Evolutionary conservation across 2,329 filamentous ascomycete genomes (phyloP).

Genomic region (Dothideomycetes sp.): DNA sequence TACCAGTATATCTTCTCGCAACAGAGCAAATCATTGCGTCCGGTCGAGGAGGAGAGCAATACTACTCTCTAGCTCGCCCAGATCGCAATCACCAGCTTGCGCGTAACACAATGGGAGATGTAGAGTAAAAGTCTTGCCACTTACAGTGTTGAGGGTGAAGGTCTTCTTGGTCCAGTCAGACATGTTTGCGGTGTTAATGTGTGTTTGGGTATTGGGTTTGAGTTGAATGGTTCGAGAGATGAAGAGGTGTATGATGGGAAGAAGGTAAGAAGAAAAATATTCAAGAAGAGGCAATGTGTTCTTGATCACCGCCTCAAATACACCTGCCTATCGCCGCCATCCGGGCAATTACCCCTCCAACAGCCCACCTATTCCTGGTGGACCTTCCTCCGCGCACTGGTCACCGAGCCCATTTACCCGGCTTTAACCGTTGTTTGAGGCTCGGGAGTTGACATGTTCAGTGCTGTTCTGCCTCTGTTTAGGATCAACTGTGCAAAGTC

Average conservation of each 20-base stretch:
- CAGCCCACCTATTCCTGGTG: not conserved
- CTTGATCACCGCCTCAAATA: not conserved
- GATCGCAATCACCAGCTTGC: not conserved
- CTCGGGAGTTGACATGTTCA: no score
- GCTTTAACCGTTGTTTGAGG: not conserved
- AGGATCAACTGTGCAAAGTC: no score
- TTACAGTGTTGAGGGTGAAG: slow-evolving; percentile 45
- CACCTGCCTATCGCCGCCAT: not conserved
- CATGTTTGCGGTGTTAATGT: slow-evolving; percentile 11
- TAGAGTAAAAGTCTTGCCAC: slow-evolving; percentile 3
- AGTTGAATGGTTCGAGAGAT: slow-evolving; percentile 12
- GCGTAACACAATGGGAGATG: not conserved
- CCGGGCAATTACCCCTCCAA: not conserved
- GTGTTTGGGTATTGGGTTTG: not conserved
- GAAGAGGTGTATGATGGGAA: not conserved
- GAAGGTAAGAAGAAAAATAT: not conserved
- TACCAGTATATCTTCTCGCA: no score
- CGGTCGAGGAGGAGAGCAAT: no score
- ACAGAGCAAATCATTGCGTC: no score
- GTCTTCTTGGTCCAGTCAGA: slow-evolving; percentile 26
- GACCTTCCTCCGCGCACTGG: not conserved
- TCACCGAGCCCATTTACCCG: not conserved
- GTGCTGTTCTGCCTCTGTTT: no score
- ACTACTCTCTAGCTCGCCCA: not conserved
- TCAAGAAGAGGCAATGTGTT: no score